A percentile compares a stretch with the other conserved stretches of the same genome.
These are phyloP conservation scores for Globisporangium emineosum DNA, from an alignment of 352 stramenopile species.

Conservation along the genomic window DNA sequence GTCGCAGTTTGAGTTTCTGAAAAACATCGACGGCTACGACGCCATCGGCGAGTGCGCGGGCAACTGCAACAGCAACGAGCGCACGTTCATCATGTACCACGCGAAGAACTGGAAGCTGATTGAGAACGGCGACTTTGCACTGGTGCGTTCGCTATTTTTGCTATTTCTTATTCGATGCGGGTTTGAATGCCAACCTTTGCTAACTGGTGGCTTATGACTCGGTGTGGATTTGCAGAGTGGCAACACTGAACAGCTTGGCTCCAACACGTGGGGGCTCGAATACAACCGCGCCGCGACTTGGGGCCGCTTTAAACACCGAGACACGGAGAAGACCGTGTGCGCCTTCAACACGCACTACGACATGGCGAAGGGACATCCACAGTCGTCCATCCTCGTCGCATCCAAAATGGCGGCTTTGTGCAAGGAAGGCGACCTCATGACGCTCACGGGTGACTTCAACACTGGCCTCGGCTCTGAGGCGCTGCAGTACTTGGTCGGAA, in stretches of 20 bases:
- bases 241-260: slow-evolving; percentile 7
- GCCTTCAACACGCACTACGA: slow-evolving; percentile 28
- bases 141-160: slow-evolving; percentile 24
- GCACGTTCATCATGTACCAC: slow-evolving; percentile 60
- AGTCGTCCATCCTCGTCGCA: slow-evolving; percentile 14
- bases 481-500: slow-evolving; percentile 15
- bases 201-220: background rate
- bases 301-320: slow-evolving; percentile 18
- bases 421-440: slow-evolving; percentile 15
- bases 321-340: slow-evolving; percentile 19
- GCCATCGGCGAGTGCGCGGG: slow-evolving; percentile 55
- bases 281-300: slow-evolving; percentile 21
- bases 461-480: slow-evolving; percentile 5
- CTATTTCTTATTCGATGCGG: background rate
- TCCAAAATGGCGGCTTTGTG: slow-evolving; percentile 18
- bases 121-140: slow-evolving; percentile 61
- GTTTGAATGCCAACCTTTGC: background rate
- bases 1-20: slow-evolving; percentile 53
- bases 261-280: slow-evolving; percentile 18
- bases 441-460: slow-evolving; percentile 25
- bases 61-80: slow-evolving; percentile 52
- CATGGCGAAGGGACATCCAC: slow-evolving; percentile 11
- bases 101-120: slow-evolving; percentile 47
- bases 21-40: slow-evolving; percentile 47
- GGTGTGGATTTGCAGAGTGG: slow-evolving; percentile 4